Evolutionary conservation across 768 basidiomycete genomes (phyloP), one percentile per base, ranked within the genome.

Genomic region (Exsudoporus frostii): DNA sequence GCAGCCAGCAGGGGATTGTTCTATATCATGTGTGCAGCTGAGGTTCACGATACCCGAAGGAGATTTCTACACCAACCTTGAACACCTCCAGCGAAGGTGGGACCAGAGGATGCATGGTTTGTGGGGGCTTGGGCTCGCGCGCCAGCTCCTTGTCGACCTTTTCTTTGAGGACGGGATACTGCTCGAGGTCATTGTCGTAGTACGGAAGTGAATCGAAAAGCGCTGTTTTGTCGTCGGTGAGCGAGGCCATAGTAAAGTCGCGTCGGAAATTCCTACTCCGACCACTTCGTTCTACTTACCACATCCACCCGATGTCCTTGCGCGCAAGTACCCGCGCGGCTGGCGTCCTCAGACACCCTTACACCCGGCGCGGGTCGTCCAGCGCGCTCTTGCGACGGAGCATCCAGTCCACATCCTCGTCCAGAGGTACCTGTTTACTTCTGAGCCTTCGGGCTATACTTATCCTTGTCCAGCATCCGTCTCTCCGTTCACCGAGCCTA

Each of bases 151-250:
- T 76, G 51, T 90, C 87, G 15, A 92, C 91, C 66, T 85, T 86
- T 65, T 84, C 80, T 66, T 80, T 84, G 36, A 93, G 74, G 36
- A 78, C 63, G 1, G 91, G 90, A 54, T 79, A 82, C 50, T 80
- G 80, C 55, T 92, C 88, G 47, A 95, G 78, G 67, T 97, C 92
- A 67, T 93, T 90, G 74, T 98, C 94, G 65, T 91, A 93, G 73
- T 97, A 98, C 17, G 94, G 94, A 57, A 97, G 77, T 24, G 92
- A 89, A 71, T 97, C 93, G 60, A 92, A 82, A 34, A 87, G 75
- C 24, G 42, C 40, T 19, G 59, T 58, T 36, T 46, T 54, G 34
- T 59, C 37, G 56, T 50, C 42, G 25, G 39, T 48, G 51, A 50
- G 34, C 41, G 40, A 48, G 45, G 62, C 51, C 74, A 74, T 75